Percentiles rank a stretch among this genome's conserved stretches.
These are phyloP conservation scores for Trametes gibbosa DNA, from an alignment of 768 basidiomycete species.

Conservation along the genomic window DNA sequence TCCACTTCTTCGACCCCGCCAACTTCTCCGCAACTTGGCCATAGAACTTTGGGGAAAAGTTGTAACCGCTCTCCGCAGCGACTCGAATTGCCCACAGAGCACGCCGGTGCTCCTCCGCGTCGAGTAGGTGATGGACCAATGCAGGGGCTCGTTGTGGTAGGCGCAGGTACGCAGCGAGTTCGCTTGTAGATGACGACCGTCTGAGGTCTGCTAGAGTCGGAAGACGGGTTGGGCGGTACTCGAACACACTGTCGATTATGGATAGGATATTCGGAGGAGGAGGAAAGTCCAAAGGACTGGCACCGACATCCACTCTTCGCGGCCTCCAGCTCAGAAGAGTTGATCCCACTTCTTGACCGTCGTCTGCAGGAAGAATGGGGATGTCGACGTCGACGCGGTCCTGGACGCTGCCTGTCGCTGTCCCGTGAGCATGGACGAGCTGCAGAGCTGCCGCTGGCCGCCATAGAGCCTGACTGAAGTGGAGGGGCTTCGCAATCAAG, in stretches of 20 bases:
- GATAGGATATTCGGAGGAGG: conserved; percentile 7
- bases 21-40: conserved; percentile 53
- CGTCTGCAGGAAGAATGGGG: not conserved
- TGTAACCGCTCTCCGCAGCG: conserved; percentile 48
- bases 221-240: not conserved
- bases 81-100: conserved; percentile 47
- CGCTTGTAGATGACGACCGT: not conserved
- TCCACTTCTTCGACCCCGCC: conserved; percentile 48
- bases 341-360: not conserved
- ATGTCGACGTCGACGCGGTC: not conserved
- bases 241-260: not conserved
- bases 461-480: conserved; percentile 15
- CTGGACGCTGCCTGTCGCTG: not conserved
- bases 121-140: conserved; percentile 10
- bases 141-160: not conserved
- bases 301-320: not conserved
- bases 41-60: conserved; percentile 53
- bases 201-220: not conserved
- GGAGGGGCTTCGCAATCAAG: conserved; percentile 17
- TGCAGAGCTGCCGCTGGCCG: conserved; percentile 18
- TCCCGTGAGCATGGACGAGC: conserved; percentile 8
- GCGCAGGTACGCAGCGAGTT: conserved; percentile 6
- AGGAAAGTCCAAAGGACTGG: not conserved
- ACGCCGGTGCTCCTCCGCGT: conserved; percentile 34
- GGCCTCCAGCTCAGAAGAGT: conserved; percentile 1